These are phyloP conservation scores for Xylaria grammica DNA, from an alignment of 495 filamentous ascomycete genomes.

Conservation along the genomic window DNA sequence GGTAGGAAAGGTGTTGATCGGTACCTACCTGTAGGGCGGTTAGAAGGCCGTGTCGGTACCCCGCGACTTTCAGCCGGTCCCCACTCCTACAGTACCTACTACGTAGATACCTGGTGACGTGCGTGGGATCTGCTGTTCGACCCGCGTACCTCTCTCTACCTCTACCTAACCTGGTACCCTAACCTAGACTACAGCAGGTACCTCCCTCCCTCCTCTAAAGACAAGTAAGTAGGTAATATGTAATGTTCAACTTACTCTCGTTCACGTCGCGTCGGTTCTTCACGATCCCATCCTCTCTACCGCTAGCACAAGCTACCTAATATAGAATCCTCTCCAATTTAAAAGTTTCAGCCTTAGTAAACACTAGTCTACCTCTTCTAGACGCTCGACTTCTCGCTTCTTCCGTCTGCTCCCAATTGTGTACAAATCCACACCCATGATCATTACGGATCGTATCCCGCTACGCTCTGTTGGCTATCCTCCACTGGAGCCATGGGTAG, in stretches of 20 bases:
- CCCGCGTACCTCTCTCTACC: not conserved
- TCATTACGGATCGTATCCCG: slow-evolving; percentile 28
- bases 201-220: not conserved
- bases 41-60: not conserved
- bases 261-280: not conserved
- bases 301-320: not conserved
- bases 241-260: not conserved
- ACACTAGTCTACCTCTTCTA: not conserved
- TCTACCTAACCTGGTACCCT: no score
- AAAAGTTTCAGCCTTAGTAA: not conserved
- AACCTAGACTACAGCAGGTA: no score
- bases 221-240: not conserved
- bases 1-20: not conserved
- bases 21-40: no score
- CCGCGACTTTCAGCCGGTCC: slow-evolving; percentile 7
- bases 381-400: not conserved
- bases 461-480: slow-evolving; percentile 29
- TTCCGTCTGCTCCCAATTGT: not conserved
- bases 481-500: slow-evolving; percentile 61
- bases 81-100: no score
- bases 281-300: not conserved
- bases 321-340: not conserved
- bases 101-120: no score
- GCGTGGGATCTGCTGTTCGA: not conserved
- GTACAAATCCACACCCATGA: slow-evolving; percentile 30